These are phyloP conservation scores for Wallacemonas sp. DNA, from an alignment of 208 protist species.

Conservation along the genomic window DNA sequence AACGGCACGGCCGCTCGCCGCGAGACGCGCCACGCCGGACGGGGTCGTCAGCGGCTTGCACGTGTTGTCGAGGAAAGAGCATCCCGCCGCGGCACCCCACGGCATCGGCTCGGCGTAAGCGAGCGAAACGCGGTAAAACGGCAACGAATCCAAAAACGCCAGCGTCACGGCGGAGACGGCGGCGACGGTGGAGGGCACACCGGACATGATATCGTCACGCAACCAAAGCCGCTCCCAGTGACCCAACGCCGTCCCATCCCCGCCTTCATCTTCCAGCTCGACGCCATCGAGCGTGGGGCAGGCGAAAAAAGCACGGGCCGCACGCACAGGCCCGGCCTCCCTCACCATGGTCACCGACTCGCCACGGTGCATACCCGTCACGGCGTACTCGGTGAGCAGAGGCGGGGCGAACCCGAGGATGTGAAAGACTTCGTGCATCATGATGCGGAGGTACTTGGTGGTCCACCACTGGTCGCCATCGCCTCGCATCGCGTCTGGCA, in stretches of 20 bases:
- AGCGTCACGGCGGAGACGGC: constrained; percentile 64
- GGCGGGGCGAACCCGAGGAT: constrained; percentile 60
- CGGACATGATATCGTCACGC: constrained; percentile 81
- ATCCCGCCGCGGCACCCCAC: constrained; percentile 26
- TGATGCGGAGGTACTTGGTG: constrained; percentile 37
- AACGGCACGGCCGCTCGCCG: too few species aligned
- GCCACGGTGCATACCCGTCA: background rate
- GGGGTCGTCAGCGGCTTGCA: background rate
- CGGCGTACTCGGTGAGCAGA: constrained; percentile 21
- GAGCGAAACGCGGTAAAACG: constrained; percentile 59
- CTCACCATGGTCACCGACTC: constrained; percentile 3
- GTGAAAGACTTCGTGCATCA: constrained; percentile 79
- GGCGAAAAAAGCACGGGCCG: constrained; percentile 32
- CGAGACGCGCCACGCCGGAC: background rate
- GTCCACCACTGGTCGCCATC: background rate
- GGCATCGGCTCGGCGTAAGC: constrained; percentile 21
- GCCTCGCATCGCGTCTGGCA: constrained; percentile 7
- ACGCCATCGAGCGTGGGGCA: constrained; percentile 48
- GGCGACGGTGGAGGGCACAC: constrained; percentile 25
- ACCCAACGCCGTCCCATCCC: constrained; percentile 47
- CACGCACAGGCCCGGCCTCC: constrained; percentile 18
- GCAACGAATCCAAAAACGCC: constrained; percentile 57
- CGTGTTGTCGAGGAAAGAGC: constrained; percentile 4
- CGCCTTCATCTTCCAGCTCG: constrained; percentile 66
- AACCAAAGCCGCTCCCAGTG: constrained; percentile 81